A percentile compares a stretch with the other conserved stretches of the same genome.
Evolutionary conservation across 1,284 basidiomycete species (phyloP).

Genomic region (Chalciporus sp.): DNA sequence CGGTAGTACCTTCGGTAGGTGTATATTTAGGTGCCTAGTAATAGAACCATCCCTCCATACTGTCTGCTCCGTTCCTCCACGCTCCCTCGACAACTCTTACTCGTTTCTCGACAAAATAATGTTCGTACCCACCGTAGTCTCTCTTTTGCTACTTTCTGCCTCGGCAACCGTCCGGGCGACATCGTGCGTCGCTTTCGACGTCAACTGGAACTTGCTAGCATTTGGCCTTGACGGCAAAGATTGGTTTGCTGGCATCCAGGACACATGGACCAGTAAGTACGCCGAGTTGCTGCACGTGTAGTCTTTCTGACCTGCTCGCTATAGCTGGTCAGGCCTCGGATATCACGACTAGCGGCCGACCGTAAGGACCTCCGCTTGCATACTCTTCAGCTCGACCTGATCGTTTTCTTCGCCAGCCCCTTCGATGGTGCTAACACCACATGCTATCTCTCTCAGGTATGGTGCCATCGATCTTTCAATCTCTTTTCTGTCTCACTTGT

Average conservation of each 20-base stretch:
- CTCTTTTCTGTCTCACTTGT: conserved; percentile 3
- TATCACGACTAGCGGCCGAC: conserved; percentile 66
- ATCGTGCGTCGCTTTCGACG: conserved; percentile 71
- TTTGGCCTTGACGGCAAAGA: conserved; percentile 78
- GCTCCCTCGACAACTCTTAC: conserved; percentile 1
- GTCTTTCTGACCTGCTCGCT: conserved; percentile 9
- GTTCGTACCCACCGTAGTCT: conserved; percentile 52
- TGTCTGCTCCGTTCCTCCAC: not conserved
- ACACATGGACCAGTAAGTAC: conserved; percentile 60
- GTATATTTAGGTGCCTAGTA: no score
- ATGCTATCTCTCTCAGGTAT: conserved; percentile 71
- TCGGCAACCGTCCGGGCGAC: conserved; percentile 43
- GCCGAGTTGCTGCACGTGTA: not conserved
- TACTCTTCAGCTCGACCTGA: conserved; percentile 2
- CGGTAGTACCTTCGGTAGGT: no score
- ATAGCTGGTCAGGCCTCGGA: conserved; percentile 55
- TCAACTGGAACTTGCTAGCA: conserved; percentile 69
- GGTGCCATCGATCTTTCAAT: not conserved
- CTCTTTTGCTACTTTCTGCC: conserved; percentile 57
- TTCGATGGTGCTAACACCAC: conserved; percentile 68
- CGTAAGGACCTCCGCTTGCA: conserved; percentile 51
- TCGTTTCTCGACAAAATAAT: conserved; percentile 28
- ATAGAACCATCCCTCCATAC: no score
- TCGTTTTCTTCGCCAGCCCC: conserved; percentile 45
- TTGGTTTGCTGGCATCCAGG: conserved; percentile 67